Percentiles rank a stretch among this genome's conserved stretches.
phyloP scores from a whole-genome alignment of 106 monocot species.

The Platanthera guangdongensis region DNA sequence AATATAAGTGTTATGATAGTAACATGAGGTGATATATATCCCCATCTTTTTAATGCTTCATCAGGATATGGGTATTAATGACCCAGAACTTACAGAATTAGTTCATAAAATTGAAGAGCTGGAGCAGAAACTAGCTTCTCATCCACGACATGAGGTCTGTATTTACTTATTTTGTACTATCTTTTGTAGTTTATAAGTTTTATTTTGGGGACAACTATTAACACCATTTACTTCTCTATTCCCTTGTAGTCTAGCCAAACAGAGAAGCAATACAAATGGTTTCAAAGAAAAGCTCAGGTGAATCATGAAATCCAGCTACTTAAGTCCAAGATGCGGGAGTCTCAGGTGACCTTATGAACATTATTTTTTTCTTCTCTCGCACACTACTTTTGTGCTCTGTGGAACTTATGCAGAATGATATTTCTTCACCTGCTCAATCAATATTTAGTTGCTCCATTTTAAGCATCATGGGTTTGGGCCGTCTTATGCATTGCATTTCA shows the following conservation, averaged over 20 bases:
- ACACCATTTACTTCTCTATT: slow-evolving; percentile 3
- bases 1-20: background rate
- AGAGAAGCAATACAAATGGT: slow-evolving; percentile 77
- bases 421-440: background rate
- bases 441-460: background rate
- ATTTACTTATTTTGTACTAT: slow-evolving; percentile 6
- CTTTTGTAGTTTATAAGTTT: background rate
- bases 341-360: slow-evolving; percentile 46
- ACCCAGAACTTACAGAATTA: slow-evolving; percentile 42
- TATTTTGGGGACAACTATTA: background rate
- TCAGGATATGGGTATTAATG: slow-evolving; percentile 62
- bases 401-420: background rate
- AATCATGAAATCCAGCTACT: slow-evolving; percentile 93
- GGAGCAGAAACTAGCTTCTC: slow-evolving; percentile 67
- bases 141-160: slow-evolving; percentile 80
- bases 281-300: slow-evolving; percentile 92
- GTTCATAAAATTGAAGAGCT: slow-evolving; percentile 62
- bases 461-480: background rate
- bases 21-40: background rate
- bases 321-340: slow-evolving; percentile 87
- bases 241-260: slow-evolving; percentile 65
- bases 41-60: background rate
- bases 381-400: background rate
- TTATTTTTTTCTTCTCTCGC: background rate
- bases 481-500: background rate